Evolutionary conservation across 2,329 filamentous ascomycete genomes (phyloP), one percentile per base, ranked within the genome.

Genomic region (Neopestalotiopsis sp.): DNA sequence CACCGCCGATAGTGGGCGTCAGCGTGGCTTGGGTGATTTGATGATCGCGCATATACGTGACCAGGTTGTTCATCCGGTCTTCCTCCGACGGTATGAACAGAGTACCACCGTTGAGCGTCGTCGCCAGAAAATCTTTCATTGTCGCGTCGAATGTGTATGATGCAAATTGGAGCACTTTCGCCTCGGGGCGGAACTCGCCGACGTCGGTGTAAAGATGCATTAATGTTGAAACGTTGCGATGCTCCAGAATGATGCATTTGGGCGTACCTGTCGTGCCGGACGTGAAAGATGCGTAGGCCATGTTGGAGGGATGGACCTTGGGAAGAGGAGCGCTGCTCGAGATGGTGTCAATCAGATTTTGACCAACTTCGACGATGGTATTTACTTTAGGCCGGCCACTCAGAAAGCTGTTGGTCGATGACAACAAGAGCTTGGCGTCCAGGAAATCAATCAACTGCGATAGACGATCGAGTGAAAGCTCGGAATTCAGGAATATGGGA

Each of bases 191-290:
- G 24, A 24, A 24, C 24, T 24, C 24, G 24, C 24, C 24, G 24
- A 24, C 24, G 24, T 24, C 24, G 24, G 24, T 24, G 24, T 24
- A 24, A 24, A 24, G 24, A 24, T 24, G 24, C 24, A 24, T 24
- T 24, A 24, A 24, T 71, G 17, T 69, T 73, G 24, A 75, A 72
- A 20, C 24, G 24, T 71, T 69, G 5, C 38, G 40, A 53, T 76
- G 75, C 28, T 66, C 65, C 34, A 75, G 68, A 20, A 85, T 79
- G 20, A 85, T 83, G 49, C 84, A 84, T 76, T 87, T 87, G 4
- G 85, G 85, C 32, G 77, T 77, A 5, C 85, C 85, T 1, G 85
- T 86, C 20, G 82, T 85, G 24, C 85, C 85, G n/a, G 84, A 86
- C 34, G 85, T 87, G 73, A 86, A 86, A 73, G 86, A 20, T 1